Conservation (phyloP, 2,329 filamentous ascomycete genomes). For the Plenodomus biglobosus region DNA sequence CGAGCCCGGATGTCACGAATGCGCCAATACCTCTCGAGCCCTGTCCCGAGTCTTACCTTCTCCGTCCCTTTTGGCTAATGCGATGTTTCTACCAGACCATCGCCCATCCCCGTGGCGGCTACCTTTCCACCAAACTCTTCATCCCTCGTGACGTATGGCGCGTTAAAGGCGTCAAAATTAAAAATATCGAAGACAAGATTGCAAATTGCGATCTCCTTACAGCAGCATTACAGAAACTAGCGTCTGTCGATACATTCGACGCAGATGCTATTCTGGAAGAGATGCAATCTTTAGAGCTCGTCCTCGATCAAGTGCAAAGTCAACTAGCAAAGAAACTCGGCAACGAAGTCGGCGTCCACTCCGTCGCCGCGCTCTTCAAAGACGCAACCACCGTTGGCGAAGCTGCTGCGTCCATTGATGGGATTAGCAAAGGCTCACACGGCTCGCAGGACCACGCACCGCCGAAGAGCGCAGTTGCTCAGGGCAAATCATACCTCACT, state of each 20-base stretch:
- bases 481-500: conserved; percentile 72
- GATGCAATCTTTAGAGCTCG: conserved; percentile 83
- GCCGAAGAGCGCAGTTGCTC: conserved; percentile 38
- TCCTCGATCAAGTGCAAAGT: conserved; percentile 83
- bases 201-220: conserved; percentile 88
- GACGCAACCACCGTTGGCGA: conserved; percentile 55
- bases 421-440: conserved; percentile 28
- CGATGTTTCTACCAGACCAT: conserved; percentile 90
- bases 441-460: conserved; percentile 34
- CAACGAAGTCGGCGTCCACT: conserved; percentile 85
- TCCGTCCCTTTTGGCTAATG: conserved; percentile 99
- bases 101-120: conserved; percentile 86
- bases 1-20: conserved; percentile 62
- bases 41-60: conserved; percentile 82
- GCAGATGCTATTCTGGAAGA: conserved; percentile 91
- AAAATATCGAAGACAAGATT: conserved; percentile 89
- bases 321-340: conserved; percentile 80
- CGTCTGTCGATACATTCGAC: conserved; percentile 82
- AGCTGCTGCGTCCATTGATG: conserved; percentile 28
- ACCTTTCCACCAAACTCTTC: conserved; percentile 88
- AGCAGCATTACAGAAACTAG: conserved; percentile 80
- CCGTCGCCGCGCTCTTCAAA: conserved; percentile 72
- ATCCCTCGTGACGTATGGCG: conserved; percentile 91
- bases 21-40: conserved; percentile 81
- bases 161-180: conserved; percentile 90